These are phyloP conservation scores for Trichoderma harzianum DNA, from an alignment of 2,329 filamentous ascomycete species.

Conservation along the genomic window DNA sequence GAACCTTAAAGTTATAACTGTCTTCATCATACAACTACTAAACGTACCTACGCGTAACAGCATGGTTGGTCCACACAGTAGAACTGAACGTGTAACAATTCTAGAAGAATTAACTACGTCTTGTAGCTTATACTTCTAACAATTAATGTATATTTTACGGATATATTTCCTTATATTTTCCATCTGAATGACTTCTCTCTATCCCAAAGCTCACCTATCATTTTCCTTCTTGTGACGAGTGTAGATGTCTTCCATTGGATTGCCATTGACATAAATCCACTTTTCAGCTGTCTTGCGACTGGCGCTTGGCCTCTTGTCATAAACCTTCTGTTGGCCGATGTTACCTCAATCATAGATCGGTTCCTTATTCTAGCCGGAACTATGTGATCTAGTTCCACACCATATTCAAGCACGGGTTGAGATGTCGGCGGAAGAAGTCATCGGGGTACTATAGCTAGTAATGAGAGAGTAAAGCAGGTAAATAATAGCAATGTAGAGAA, in stretches of 20 bases:
- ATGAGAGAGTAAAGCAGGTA: neutral
- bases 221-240: constrained; percentile 37
- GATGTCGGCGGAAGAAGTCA: constrained; percentile 34
- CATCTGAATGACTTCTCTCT: constrained; percentile 1
- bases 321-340: constrained; percentile 41
- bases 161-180: neutral
- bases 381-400: constrained; percentile 43
- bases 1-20: neutral
- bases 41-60: neutral
- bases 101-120: neutral
- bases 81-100: neutral
- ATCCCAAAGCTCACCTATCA: constrained; percentile 41
- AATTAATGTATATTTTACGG: neutral
- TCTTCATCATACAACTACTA: neutral
- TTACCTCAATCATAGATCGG: constrained; percentile 48
- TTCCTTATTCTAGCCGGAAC: constrained; percentile 47
- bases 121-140: neutral
- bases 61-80: neutral
- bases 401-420: constrained; percentile 33
- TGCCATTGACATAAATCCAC: constrained; percentile 35
- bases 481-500: neutral
- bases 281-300: constrained; percentile 43
- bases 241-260: constrained; percentile 42
- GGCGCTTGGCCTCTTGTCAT: constrained; percentile 42
- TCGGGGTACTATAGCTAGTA: constrained; percentile 31